Evolutionary conservation across 2,329 filamentous ascomycete genomes (phyloP).

Genomic region (Berkeleyomyces rouxiae): DNA sequence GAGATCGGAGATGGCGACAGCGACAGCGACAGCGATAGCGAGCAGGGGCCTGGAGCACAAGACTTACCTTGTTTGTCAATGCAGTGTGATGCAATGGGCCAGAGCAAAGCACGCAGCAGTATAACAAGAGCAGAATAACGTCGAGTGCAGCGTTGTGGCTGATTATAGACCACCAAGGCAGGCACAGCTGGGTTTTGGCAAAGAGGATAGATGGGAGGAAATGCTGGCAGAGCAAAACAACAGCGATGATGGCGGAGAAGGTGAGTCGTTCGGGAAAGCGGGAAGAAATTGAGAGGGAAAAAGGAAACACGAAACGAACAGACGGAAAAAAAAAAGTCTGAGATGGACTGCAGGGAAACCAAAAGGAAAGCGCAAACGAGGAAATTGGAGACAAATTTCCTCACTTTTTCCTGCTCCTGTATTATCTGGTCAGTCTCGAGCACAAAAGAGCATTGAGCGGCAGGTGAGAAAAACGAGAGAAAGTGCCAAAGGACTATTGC

Average conservation of each 20-base stretch:
- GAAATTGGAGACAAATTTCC: slow-evolving; percentile 1
- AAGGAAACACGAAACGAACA: not conserved
- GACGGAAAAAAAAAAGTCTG: not conserved
- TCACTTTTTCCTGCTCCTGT: not conserved
- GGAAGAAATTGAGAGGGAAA: not conserved
- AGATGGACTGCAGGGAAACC: not conserved
- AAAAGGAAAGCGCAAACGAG: not conserved
- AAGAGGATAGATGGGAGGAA: not conserved
- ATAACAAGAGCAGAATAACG: not conserved
- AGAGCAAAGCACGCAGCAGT: not conserved
- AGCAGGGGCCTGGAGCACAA: slow-evolving; percentile 8
- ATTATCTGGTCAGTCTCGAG: not conserved
- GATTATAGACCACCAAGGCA: not conserved
- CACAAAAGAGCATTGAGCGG: not conserved
- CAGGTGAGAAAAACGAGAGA: not conserved
- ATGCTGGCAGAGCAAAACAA: not conserved
- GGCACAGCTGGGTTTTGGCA: not conserved
- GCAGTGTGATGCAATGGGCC: slow-evolving; percentile 8
- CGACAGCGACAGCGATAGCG: not conserved
- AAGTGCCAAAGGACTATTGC: not conserved
- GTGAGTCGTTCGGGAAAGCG: not conserved
- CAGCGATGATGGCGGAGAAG: not conserved
- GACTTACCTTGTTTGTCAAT: slow-evolving; percentile 14
- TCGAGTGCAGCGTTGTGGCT: not conserved
- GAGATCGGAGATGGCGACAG: slow-evolving; percentile 12